These are phyloP conservation scores for Saccharomycopsis fodiens DNA, from an alignment of 805 yeast genomes.

Conservation along the genomic window DNA sequence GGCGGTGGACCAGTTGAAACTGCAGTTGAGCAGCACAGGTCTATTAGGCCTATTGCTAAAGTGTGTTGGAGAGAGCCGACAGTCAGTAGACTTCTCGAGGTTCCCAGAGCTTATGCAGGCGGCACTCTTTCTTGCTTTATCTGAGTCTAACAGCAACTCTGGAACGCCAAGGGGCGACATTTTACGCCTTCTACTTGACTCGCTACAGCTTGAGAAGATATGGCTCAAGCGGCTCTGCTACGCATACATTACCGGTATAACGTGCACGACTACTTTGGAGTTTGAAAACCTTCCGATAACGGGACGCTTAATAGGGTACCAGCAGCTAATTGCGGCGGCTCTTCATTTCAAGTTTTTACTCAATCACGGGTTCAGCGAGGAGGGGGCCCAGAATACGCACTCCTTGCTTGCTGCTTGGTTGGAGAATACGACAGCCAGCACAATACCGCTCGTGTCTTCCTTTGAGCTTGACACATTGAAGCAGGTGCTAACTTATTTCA, in stretches of 20 bases:
- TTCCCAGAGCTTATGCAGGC: not conserved
- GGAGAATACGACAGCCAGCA: not conserved
- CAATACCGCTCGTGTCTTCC: not conserved
- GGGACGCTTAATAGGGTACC: not conserved
- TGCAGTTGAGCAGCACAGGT: not conserved
- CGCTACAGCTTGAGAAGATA: not conserved
- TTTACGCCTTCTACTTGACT: not conserved
- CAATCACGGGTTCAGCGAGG: constrained; percentile 1
- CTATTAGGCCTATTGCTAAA: not conserved
- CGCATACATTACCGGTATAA: not conserved
- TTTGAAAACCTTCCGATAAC: not conserved
- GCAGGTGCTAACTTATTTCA: constrained; percentile 2
- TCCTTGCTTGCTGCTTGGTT: constrained; percentile 12
- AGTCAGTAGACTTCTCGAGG: not conserved
- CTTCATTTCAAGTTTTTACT: constrained; percentile 9
- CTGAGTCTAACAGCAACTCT: not conserved
- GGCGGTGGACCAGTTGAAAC: not conserved
- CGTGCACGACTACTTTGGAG: not conserved
- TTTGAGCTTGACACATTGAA: constrained; percentile 4
- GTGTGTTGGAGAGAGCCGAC: not conserved
- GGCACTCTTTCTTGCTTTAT: not conserved
- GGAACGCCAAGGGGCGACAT: not conserved
- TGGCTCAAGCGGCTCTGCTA: not conserved
- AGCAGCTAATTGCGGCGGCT: constrained; percentile 1
- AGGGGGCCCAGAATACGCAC: constrained; percentile 1